Conservation (phyloP, 129 eudicot genomes). For the Lactuca saligna region DNA sequence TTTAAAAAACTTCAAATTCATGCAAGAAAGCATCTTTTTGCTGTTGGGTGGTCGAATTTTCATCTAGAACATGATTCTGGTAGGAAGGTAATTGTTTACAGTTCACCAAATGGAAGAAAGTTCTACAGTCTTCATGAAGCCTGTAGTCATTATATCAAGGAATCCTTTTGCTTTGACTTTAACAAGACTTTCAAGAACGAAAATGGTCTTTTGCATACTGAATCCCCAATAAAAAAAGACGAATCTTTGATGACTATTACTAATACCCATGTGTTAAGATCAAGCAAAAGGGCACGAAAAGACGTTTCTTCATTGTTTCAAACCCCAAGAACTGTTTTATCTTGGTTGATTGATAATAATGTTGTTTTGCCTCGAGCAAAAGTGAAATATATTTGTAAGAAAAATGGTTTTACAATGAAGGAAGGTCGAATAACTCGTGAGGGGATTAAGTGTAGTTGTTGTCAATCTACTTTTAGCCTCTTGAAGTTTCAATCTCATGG, state of each 20-base stretch:
- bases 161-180: background rate
- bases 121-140: slow-evolving; percentile 39
- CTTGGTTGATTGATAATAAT: slow-evolving; percentile 75
- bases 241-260: slow-evolving; percentile 21
- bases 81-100: slow-evolving; percentile 35
- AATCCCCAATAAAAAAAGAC: background rate
- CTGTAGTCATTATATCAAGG: slow-evolving; percentile 37
- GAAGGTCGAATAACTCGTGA: slow-evolving; percentile 73
- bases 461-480: slow-evolving; percentile 50
- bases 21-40: slow-evolving; percentile 55
- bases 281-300: slow-evolving; percentile 58
- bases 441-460: slow-evolving; percentile 86
- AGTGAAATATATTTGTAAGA: slow-evolving; percentile 47
- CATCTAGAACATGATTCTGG: background rate
- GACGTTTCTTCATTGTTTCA: slow-evolving; percentile 33
- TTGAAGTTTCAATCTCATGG: slow-evolving; percentile 71
- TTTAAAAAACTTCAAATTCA: slow-evolving; percentile 20
- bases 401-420: slow-evolving; percentile 29
- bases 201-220: slow-evolving; percentile 5
- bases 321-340: slow-evolving; percentile 67
- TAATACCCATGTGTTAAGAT: slow-evolving; percentile 32
- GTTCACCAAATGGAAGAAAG: slow-evolving; percentile 40
- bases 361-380: slow-evolving; percentile 56
- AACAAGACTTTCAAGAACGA: background rate
- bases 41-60: slow-evolving; percentile 57